Evolutionary conservation across 768 basidiomycete species (phyloP), one percentile per base, ranked within the genome.

Genomic region (Aureoboletus auriporus): DNA sequence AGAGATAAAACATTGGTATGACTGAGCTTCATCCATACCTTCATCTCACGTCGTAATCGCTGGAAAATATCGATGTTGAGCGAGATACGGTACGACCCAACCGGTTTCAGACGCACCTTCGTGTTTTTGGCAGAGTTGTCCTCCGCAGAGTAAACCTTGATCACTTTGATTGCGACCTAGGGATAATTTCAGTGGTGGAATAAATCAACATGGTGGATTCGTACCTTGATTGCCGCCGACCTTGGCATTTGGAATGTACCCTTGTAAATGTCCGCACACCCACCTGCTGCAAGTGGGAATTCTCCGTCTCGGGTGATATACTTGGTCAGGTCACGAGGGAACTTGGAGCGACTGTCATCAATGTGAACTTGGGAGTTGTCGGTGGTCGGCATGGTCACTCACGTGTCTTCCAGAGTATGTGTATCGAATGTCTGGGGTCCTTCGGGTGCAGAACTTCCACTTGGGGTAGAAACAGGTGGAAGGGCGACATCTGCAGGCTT

Each of bases 21-120:
- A 4, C 35, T 26, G 27, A 53, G 44, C 17, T 39, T 53, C 44
- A 30, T 36, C 52, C 52, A 51, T 17, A 51, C 31, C n/a, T 36
- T 23, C 10, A 46, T 16, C 27, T 53, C 49, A 5, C 37, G 36
- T 39, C 27, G 37, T 9, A 53, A 29, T 26, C 40, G 28, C 52
- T 51, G 14, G 16, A 10, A 45, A 29, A 51, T 8, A 13, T 10
- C 1, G 9, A n/a, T 5, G 20, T 14, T 14, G 14, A 4, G 12
- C 14, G 13, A 33, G 33, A 13, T 12, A 33, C 33, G 12, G 5
- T 12, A 53, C 20, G 4, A 23, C 20, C 20, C 20, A 23, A 23
- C 20, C 6, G 2, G 20, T 33, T 33, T 33, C 33, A 33, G 11
- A 33, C 10, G 33, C 13, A 52, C 47, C 9, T 40, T 44, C 11